Percentiles rank a stretch among this genome's conserved stretches.
Conservation (phyloP, 495 filamentous ascomycete genomes). For the Rusavskia elegans region DNA sequence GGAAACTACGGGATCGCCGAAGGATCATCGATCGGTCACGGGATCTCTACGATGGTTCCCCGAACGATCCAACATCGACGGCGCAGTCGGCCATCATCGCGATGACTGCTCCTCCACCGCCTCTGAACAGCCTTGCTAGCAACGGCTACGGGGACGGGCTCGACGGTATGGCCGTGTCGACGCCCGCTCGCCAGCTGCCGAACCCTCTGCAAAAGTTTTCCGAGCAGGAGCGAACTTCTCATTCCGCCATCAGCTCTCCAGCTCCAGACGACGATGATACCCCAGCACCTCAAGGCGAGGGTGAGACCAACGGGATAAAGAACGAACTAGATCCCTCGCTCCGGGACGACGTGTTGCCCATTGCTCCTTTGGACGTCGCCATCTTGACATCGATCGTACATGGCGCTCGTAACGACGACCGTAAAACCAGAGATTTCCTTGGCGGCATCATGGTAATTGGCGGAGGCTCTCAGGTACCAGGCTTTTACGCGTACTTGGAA, state of each 20-base stretch:
- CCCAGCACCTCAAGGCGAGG: slow-evolving; percentile 39
- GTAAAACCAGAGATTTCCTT: slow-evolving; percentile 79
- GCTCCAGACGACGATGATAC: slow-evolving; percentile 56
- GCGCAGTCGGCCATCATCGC: slow-evolving; percentile 69
- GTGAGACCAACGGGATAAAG: slow-evolving; percentile 15
- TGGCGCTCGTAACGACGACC: slow-evolving; percentile 75
- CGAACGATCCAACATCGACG: slow-evolving; percentile 74
- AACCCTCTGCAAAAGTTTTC: slow-evolving; percentile 33
- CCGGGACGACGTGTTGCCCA: slow-evolving; percentile 66
- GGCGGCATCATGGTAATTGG: slow-evolving; percentile 93
- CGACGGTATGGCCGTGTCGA: not conserved
- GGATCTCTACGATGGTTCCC: slow-evolving; percentile 80
- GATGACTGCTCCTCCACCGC: slow-evolving; percentile 39
- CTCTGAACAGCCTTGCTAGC: slow-evolving; percentile 2
- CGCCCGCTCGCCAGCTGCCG: slow-evolving; percentile 5
- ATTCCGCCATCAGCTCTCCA: slow-evolving; percentile 75
- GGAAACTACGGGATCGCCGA: slow-evolving; percentile 63
- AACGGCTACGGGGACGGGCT: slow-evolving; percentile 4
- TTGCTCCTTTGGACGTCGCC: slow-evolving; percentile 71
- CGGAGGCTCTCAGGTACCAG: slow-evolving; percentile 65
- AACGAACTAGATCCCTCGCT: slow-evolving; percentile 36
- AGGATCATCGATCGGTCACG: slow-evolving; percentile 70
- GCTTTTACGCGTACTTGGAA: slow-evolving; percentile 65
- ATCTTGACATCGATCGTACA: slow-evolving; percentile 79
- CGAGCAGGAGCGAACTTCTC: slow-evolving; percentile 53